phyloP scores from a whole-genome alignment of 148 eudicot genomes.

The Rhododendron mucronatum region DNA sequence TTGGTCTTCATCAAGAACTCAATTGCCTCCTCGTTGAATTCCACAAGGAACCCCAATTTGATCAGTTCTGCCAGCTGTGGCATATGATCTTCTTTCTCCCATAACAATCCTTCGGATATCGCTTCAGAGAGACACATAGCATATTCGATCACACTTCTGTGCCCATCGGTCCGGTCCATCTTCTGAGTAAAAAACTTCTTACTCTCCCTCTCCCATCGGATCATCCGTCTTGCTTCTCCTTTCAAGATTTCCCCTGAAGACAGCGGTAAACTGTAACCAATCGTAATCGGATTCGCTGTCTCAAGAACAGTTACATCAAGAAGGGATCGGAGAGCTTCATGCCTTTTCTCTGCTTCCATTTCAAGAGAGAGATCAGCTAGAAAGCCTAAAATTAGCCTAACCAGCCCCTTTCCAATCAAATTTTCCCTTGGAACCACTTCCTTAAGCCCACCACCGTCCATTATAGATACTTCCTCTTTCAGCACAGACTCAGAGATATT shows the following conservation, averaged over 20 bases:
- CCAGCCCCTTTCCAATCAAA: constrained; percentile 37
- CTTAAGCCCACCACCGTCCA: constrained; percentile 14
- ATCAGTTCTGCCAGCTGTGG: constrained; percentile 43
- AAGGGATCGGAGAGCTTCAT: constrained; percentile 28
- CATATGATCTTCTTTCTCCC: constrained; percentile 44
- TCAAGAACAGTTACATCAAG: constrained; percentile 29
- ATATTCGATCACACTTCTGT: constrained; percentile 34
- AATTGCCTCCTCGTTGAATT: constrained; percentile 50
- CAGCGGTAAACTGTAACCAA: constrained; percentile 28
- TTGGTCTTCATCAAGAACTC: constrained; percentile 46
- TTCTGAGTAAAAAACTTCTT: constrained; percentile 32
- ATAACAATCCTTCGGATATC: constrained; percentile 47
- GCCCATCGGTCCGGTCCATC: constrained; percentile 27
- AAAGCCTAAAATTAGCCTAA: constrained; percentile 47
- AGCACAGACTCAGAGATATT: constrained; percentile 43
- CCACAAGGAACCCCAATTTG: constrained; percentile 42
- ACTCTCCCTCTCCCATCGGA: constrained; percentile 48
- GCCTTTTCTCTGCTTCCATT: constrained; percentile 38
- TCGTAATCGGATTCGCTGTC: constrained; percentile 30
- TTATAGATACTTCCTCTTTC: constrained; percentile 16
- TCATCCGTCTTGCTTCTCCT: constrained; percentile 29
- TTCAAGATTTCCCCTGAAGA: constrained; percentile 38
- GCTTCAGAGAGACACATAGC: constrained; percentile 46
- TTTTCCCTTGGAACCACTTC: constrained; percentile 22
- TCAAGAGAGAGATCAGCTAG: constrained; percentile 34